Evolutionary conservation across 768 basidiomycete genomes (phyloP).

Genomic region (Amanita fuliginea): DNA sequence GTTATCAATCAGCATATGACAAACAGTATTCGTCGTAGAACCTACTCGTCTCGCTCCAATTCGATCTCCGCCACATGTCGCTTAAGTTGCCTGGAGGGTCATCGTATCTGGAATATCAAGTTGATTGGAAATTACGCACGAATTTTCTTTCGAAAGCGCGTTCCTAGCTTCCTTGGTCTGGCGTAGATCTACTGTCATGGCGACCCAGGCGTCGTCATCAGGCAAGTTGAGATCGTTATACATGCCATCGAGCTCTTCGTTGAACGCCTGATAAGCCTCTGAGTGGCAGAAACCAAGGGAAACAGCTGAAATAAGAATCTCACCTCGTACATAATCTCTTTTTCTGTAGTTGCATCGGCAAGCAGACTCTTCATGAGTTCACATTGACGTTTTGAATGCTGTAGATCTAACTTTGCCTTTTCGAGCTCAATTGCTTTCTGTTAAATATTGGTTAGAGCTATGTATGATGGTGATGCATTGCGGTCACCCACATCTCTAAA

Average conservation of each 20-base stretch:
- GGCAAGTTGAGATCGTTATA: slow-evolving; percentile 79
- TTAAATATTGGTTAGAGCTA: background rate
- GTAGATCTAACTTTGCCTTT: slow-evolving; percentile 49
- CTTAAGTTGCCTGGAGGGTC: slow-evolving; percentile 46
- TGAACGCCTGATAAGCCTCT: slow-evolving; percentile 61
- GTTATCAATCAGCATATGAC: slow-evolving; percentile 8
- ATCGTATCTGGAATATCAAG: slow-evolving; percentile 2
- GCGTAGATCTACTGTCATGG: slow-evolving; percentile 62
- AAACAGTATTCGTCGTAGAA: slow-evolving; percentile 11
- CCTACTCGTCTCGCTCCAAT: slow-evolving; percentile 73
- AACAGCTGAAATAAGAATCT: background rate
- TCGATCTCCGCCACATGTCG: slow-evolving; percentile 60
- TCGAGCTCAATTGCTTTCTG: slow-evolving; percentile 60
- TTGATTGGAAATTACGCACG: slow-evolving; percentile 34
- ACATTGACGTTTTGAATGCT: slow-evolving; percentile 60
- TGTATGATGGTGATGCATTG: background rate
- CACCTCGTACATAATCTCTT: slow-evolving; percentile 92
- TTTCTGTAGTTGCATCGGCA: slow-evolving; percentile 70
- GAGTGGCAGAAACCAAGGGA: background rate
- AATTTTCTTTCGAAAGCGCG: slow-evolving; percentile 65
- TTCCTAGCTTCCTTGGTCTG: slow-evolving; percentile 71
- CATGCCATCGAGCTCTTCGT: slow-evolving; percentile 89
- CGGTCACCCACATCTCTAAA: slow-evolving; percentile 45
- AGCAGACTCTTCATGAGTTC: slow-evolving; percentile 73
- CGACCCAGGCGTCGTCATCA: slow-evolving; percentile 73